phyloP scores from a whole-genome alignment of 768 basidiomycete species.

The Tulasnella sp. region DNA sequence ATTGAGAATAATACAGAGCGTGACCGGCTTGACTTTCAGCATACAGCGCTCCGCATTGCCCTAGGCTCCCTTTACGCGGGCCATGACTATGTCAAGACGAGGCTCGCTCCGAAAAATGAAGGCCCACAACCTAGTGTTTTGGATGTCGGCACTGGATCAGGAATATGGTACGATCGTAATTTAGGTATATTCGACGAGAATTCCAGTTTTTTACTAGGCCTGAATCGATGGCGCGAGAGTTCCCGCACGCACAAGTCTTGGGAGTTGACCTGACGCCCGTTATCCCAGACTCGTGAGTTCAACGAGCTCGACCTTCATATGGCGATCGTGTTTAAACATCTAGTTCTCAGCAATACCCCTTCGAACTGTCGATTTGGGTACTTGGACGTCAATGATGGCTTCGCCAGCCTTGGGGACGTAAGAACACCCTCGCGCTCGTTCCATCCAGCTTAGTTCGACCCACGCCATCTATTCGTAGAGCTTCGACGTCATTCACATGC shows the following conservation, averaged over 20 bases:
- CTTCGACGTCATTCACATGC: slow-evolving; percentile 27
- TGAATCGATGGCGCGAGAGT: slow-evolving; percentile 26
- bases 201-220: not conserved
- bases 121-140: not conserved
- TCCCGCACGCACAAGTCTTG: slow-evolving; percentile 28
- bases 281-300: not conserved
- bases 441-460: not conserved
- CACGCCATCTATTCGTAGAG: not conserved
- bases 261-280: slow-evolving; percentile 2
- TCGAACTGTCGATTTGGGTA: not conserved
- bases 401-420: not conserved
- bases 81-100: not conserved
- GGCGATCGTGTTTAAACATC: not conserved
- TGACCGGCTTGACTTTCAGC: slow-evolving; percentile 7
- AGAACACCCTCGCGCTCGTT: not conserved
- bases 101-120: not conserved
- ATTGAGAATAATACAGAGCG: not conserved
- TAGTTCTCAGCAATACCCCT: not conserved
- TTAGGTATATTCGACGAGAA: too few relatives aligned
- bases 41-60: slow-evolving; percentile 12
- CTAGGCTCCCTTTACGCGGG: slow-evolving; percentile 19
- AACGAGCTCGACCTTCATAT: not conserved
- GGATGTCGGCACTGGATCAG: slow-evolving; percentile 22
- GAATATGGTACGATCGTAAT: slow-evolving; percentile 8
- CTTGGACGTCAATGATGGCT: not conserved